phyloP scores from a whole-genome alignment of 2,329 filamentous ascomycete species.

The Pseudogymnoascus destructans region DNA sequence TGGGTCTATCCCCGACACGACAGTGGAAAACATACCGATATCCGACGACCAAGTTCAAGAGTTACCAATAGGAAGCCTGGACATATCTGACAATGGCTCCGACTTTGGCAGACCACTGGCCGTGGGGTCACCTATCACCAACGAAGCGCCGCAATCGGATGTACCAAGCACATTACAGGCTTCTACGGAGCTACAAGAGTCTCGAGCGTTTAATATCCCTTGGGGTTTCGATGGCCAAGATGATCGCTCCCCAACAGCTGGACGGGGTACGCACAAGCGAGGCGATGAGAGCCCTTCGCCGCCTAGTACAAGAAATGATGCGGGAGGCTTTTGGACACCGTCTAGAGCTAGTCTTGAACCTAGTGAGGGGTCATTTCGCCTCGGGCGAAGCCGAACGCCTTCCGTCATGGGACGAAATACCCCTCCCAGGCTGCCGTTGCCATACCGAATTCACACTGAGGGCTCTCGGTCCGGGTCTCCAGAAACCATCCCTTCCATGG shows the following conservation, averaged over 20 bases:
- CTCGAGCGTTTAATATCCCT: not conserved
- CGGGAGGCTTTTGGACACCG: not conserved
- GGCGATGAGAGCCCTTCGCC: not conserved
- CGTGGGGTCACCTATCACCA: not conserved
- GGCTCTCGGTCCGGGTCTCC: not conserved
- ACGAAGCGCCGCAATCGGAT: not conserved
- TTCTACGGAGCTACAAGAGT: not conserved
- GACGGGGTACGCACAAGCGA: not conserved
- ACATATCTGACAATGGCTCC: not conserved
- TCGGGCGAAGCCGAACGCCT: not conserved
- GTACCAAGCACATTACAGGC: not conserved
- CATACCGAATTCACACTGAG: not conserved
- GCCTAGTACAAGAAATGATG: not conserved
- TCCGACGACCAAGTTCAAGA: not conserved
- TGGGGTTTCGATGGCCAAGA: not conserved
- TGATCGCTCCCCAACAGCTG: not conserved
- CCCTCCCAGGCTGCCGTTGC: not conserved
- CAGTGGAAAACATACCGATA: not conserved
- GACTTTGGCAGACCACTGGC: not conserved
- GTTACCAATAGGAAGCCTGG: not conserved
- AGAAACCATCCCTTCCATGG: not conserved
- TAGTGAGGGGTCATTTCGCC: not conserved
- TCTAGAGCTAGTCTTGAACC: not conserved
- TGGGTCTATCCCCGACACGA: not conserved
- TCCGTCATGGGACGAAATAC: not conserved